Base-by-base conservation (phyloP, 352 stramenopile species). In the Phytophthora rubi region DNA sequence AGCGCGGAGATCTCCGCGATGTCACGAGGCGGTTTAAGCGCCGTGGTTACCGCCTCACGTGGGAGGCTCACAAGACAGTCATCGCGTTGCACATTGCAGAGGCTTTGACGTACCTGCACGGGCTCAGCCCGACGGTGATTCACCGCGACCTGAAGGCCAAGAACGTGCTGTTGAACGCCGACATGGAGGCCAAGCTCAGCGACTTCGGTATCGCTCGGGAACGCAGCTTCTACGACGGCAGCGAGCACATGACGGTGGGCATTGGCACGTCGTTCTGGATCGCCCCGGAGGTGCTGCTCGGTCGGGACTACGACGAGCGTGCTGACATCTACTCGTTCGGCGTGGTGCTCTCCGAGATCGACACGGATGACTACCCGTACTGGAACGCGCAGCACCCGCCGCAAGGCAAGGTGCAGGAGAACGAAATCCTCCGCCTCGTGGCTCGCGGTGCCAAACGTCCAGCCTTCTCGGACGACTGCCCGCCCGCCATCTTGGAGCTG, bases 251-350 rank as follows among this genome's bases (percentile, higher is more conserved):
- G 82, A 92, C 84, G 0, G 68, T 77, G 7, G 84, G 81, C 37
- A 85, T 92, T 44, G 84, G 82, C 4, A 90, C 84, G 54, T 82
- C 67, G 12, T 90, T 90, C 65, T 92, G 84, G 84, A 90, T 90
- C 32, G 84, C 84, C 4, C 82, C 84, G 0, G 82, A 92, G 54
- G 82, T 92, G 49, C 47, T 92, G 8, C 58, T 86, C 9, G 82
- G 82, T 32, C 59, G 67, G 6, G 52, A 78, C 47, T 89, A 89
- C 59, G 68, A 85, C 53, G 81, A 89, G 53, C 67, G 69, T 26
- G 79, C 79, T 5, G 81, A 86, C 45, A 76, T 89, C 28, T 89
- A 81, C 59, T 88, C 80, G 28, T 79, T 81, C 37, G 80, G 80
- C 4, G 73, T 88, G 12, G 78, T 88, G n/a, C 60, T 88, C 26